Base-by-base conservation (phyloP, 2,329 filamentous ascomycete genomes). In the Fonsecaea erecta region DNA sequence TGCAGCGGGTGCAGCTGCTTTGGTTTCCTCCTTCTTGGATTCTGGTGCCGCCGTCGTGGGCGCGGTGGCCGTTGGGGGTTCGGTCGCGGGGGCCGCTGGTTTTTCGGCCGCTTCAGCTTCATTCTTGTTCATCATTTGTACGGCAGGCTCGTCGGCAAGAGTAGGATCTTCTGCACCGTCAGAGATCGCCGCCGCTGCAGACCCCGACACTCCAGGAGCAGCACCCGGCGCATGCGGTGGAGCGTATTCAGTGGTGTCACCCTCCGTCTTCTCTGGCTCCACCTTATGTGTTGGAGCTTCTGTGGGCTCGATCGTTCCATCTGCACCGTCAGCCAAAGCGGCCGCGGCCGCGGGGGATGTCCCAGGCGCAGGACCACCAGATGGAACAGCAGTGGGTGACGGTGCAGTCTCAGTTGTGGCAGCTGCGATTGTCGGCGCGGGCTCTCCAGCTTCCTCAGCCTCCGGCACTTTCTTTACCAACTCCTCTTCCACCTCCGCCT, bases 401-500 rank as follows among this genome's bases (percentile, higher is more conserved):
- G 80, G 79, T 16, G 78, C 80, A 26, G 74, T 76, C 35, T 75
- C 71, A 16, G 76, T 62, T 21, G 76, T 75, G 18, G 76, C 76
- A 32, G 79, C 79, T 61, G 70, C 80, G 72, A 60, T 75, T 12
- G 76, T 75, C n/a, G 80, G 80, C 2, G 77, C 77, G 1, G 78
- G 78, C 37, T 74, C 66, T 7, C 78, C 78, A n/a, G 72, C 68
- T 2, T 74, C 76, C n/a, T 79, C 74, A 16, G 74, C 72, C 5
- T 73, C 65, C 0, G 71, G 70, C 11, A 81, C 74, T 52, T 77
- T 77, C 64, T 86, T 83, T 54, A 93, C 81, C 8, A 96, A 82
- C 79, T 96, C 90, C 28, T 85, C 77, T 80, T 96, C 92, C 4
- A 93, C 83, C 9, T 82, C 83, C 75, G 86, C 86, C 85, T 95